phyloP scores from a whole-genome alignment of 2,329 filamentous ascomycete genomes.

The Fusarium lyarnte region DNA sequence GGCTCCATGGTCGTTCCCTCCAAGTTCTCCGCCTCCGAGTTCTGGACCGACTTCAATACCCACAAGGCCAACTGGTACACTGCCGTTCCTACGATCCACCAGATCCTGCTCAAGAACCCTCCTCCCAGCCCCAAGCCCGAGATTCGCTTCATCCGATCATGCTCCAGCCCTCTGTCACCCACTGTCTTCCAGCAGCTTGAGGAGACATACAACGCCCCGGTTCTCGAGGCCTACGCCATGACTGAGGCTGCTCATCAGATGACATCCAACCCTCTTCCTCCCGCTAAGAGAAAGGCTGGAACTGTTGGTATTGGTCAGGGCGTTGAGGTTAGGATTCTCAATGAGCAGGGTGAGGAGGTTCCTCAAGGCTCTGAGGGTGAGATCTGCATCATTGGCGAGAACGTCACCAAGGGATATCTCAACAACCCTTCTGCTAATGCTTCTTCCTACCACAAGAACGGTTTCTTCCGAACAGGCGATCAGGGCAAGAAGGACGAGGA shows the following conservation, averaged over 20 bases:
- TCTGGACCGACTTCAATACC: constrained; percentile 80
- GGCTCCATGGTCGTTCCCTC: constrained; percentile 82
- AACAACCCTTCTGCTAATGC: constrained; percentile 84
- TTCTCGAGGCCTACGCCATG: constrained; percentile 92
- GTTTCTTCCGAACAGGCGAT: constrained; percentile 89
- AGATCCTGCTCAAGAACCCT: constrained; percentile 82
- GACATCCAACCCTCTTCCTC: constrained; percentile 79
- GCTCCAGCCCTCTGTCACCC: constrained; percentile 84
- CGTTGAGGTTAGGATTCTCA: constrained; percentile 81
- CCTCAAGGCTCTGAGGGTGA: constrained; percentile 77
- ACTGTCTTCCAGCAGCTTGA: constrained; percentile 85
- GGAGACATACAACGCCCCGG: constrained; percentile 77
- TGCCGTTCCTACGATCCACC: constrained; percentile 91
- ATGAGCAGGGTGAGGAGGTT: constrained; percentile 74
- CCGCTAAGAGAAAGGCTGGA: constrained; percentile 78
- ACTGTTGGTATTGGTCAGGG: constrained; percentile 86
- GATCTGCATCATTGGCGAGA: constrained; percentile 84
- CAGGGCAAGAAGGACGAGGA: constrained; percentile 84
- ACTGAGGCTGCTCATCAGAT: constrained; percentile 89
- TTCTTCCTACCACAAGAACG: constrained; percentile 75
- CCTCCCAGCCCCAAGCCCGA: constrained; percentile 72
- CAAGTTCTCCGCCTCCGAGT: constrained; percentile 83
- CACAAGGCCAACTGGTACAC: constrained; percentile 91
- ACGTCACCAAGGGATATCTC: constrained; percentile 85
- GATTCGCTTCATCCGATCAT: constrained; percentile 89